Conservation (phyloP, 495 filamentous ascomycete genomes). For the Talaromyces wortmannii region DNA sequence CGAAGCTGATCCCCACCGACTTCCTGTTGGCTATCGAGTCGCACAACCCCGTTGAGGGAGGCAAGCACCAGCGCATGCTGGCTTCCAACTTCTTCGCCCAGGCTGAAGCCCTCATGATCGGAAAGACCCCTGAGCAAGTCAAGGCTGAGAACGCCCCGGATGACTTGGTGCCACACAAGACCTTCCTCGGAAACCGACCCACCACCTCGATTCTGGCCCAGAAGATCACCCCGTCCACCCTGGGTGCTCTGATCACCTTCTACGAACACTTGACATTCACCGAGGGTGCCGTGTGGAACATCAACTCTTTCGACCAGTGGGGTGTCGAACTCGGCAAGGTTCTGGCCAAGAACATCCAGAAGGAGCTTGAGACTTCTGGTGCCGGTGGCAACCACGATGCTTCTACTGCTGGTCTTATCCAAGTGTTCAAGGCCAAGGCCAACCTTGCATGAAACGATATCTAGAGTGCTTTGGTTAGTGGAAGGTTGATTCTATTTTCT, state of each 20-base stretch:
- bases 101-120: conserved; percentile 96
- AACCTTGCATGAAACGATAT: conserved; percentile 27
- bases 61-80: conserved; percentile 96
- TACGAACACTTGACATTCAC: conserved; percentile 98
- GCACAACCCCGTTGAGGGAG: conserved; percentile 88
- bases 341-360: conserved; percentile 83
- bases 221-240: conserved; percentile 87
- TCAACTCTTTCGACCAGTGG: conserved; percentile 99
- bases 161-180: conserved; percentile 91
- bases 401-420: conserved; percentile 81
- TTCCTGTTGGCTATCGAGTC: conserved; percentile 94
- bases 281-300: conserved; percentile 96
- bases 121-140: conserved; percentile 87
- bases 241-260: conserved; percentile 94
- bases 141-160: conserved; percentile 81
- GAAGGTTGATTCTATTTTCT: too few species aligned
- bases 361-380: conserved; percentile 69
- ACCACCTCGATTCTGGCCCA: conserved; percentile 92
- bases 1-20: conserved; percentile 96
- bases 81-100: conserved; percentile 98
- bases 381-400: conserved; percentile 67
- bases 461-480: too few species aligned
- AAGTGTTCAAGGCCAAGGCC: conserved; percentile 72
- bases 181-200: conserved; percentile 94
- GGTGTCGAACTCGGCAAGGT: conserved; percentile 97